phyloP scores from a whole-genome alignment of 1,284 basidiomycete species.

The Chalciporus sp. region DNA sequence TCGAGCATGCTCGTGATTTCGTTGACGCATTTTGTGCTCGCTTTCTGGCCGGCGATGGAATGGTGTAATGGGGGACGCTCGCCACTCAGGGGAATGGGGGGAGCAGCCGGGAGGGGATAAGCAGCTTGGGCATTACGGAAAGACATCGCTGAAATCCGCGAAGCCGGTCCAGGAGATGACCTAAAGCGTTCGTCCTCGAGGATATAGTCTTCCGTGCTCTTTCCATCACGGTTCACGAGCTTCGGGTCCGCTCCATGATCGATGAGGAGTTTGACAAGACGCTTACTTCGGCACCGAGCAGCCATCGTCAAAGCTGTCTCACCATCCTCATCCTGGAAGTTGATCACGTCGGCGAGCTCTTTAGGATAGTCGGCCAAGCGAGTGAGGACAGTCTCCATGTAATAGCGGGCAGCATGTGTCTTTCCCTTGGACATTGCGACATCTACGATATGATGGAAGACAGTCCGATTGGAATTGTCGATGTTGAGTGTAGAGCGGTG shows the following conservation, averaged over 20 bases:
- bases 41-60: conserved; percentile 85
- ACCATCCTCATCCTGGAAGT: conserved; percentile 99
- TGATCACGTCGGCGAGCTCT: conserved; percentile 97
- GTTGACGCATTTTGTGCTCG: conserved; percentile 82
- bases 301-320: conserved; percentile 98
- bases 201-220: conserved; percentile 98
- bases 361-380: conserved; percentile 94
- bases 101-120: conserved; percentile 36
- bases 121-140: conserved; percentile 65
- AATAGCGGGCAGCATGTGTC: conserved; percentile 96
- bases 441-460: conserved; percentile 98
- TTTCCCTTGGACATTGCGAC: conserved; percentile 99
- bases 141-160: conserved; percentile 64
- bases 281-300: conserved; percentile 93
- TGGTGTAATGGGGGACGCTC: conserved; percentile 80
- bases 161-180: conserved; percentile 81
- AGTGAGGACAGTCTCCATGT: conserved; percentile 95
- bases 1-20: conserved; percentile 90
- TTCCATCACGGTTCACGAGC: conserved; percentile 93
- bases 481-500: conserved; percentile 99
- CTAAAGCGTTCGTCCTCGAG: conserved; percentile 98
- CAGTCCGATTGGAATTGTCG: conserved; percentile 96
- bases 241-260: conserved; percentile 98
- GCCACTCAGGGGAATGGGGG: conserved; percentile 48
- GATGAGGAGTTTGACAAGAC: conserved; percentile 94